These are phyloP conservation scores for Lunasporangiospora selenospora DNA, from an alignment of 192 early-diverging fungal genomes.

Conservation along the genomic window DNA sequence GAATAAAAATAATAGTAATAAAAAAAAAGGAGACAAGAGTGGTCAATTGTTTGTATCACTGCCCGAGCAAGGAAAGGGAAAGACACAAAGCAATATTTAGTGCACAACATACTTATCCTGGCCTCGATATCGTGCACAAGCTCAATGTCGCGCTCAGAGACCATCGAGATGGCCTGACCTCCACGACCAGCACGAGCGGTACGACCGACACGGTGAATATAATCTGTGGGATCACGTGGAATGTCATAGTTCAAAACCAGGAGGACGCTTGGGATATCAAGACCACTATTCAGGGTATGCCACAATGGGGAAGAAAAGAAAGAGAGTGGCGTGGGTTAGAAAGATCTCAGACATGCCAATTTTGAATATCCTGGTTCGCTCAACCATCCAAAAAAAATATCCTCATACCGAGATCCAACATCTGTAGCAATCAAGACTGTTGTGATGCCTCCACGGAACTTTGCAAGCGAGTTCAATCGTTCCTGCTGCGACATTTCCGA, in stretches of 20 bases:
- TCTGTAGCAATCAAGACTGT: conserved; percentile 95
- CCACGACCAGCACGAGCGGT: conserved; percentile 96
- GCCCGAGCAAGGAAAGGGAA: neutral
- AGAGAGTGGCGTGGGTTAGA: no score
- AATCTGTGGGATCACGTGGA: conserved; percentile 94
- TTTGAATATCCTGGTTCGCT: no score
- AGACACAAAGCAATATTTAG: neutral
- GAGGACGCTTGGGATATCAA: conserved; percentile 96
- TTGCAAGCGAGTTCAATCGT: conserved; percentile 87
- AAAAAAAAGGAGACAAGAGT: neutral
- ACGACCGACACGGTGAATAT: conserved; percentile 98
- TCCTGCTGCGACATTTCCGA: conserved; percentile 93
- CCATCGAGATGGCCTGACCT: conserved; percentile 88
- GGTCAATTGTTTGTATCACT: neutral
- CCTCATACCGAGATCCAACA: conserved; percentile 91
- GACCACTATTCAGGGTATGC: conserved; percentile 73
- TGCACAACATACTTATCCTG: conserved; percentile 63
- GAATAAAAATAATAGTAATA: neutral
- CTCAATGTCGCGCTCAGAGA: conserved; percentile 86
- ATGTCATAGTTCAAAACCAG: conserved; percentile 96
- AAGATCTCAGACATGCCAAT: no score
- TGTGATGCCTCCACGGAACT: conserved; percentile 90
- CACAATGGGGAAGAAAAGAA: no score
- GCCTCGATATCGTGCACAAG: conserved; percentile 92
- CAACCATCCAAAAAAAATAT: no score